phyloP scores from a whole-genome alignment of 176 grass and related monocot genomes.

The Raddia guianensis region DNA sequence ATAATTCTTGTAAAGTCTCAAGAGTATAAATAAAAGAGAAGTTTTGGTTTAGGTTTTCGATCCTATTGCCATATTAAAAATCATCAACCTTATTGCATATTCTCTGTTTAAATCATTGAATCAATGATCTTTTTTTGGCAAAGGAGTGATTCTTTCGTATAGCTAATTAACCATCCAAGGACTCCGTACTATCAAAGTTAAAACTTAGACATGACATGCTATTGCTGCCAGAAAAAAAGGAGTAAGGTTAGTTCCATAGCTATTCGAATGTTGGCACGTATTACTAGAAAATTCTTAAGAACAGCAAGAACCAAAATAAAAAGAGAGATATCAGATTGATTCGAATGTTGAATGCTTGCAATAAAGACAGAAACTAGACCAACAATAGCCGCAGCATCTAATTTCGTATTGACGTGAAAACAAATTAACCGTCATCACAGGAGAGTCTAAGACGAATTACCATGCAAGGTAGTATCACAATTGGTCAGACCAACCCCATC shows the following conservation, averaged over 20 bases:
- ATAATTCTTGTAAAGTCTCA: not conserved
- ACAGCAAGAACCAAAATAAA: not conserved
- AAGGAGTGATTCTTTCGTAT: not conserved
- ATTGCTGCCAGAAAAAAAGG: not conserved
- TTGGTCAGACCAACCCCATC: not conserved
- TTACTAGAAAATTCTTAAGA: slow-evolving; percentile 14
- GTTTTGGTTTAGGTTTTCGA: not conserved
- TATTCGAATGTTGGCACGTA: not conserved
- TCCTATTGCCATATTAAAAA: not conserved
- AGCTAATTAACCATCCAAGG: not conserved
- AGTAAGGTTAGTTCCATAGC: not conserved
- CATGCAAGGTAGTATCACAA: slow-evolving; percentile 2
- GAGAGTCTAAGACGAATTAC: slow-evolving; percentile 6
- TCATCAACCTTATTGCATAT: not conserved
- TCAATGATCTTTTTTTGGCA: not conserved
- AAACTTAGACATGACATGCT: not conserved
- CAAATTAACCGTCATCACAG: not conserved
- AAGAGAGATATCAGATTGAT: not conserved
- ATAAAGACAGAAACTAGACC: not conserved
- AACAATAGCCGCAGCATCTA: not conserved
- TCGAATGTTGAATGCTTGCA: not conserved
- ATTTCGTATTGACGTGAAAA: not conserved
- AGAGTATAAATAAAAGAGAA: not conserved
- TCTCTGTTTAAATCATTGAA: not conserved
- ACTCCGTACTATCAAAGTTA: not conserved